Percentiles rank a stretch among this genome's conserved stretches.
phyloP scores from a whole-genome alignment of 352 stramenopile species.

The Phytophthora nicotianae region DNA sequence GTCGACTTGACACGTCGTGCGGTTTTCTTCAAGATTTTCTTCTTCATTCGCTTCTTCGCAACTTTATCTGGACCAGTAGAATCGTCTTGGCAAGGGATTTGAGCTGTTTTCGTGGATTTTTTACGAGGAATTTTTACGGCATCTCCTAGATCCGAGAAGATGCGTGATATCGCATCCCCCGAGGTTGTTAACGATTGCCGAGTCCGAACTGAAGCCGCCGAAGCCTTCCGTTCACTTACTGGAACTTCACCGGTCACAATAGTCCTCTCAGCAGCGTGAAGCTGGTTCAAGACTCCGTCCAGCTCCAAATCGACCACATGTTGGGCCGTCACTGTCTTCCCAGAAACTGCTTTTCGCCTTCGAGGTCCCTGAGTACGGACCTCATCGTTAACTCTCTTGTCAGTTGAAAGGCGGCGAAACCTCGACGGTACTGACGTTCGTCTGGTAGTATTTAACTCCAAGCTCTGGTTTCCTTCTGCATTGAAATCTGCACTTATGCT shows the following conservation, averaged over 20 bases:
- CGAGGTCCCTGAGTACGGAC: neutral
- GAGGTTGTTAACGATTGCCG: conserved; percentile 4
- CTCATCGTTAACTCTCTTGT: conserved; percentile 4
- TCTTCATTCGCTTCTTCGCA: conserved; percentile 20
- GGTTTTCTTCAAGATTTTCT: conserved; percentile 21
- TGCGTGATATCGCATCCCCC: conserved; percentile 2
- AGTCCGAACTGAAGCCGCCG: conserved; percentile 2
- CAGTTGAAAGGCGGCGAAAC: conserved; percentile 3
- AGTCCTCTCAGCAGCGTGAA: conserved; percentile 27
- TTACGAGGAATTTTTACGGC: neutral
- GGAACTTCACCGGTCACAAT: conserved; percentile 24
- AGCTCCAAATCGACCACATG: conserved; percentile 20
- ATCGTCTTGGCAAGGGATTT: neutral
- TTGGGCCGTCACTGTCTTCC: neutral
- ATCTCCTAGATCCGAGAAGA: conserved; percentile 10
- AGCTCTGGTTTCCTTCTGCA: neutral
- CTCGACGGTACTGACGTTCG: conserved; percentile 14
- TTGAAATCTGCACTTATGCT: neutral
- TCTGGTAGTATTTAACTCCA: conserved; percentile 1
- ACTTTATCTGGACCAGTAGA: conserved; percentile 3
- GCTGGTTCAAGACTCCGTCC: conserved; percentile 16
- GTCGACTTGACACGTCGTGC: neutral
- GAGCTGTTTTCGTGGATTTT: neutral
- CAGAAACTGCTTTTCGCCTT: conserved; percentile 7
- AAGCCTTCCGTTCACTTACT: conserved; percentile 15